Evolutionary conservation across 805 yeast genomes (phyloP).

Genomic region (Kuraishia ogatae): DNA sequence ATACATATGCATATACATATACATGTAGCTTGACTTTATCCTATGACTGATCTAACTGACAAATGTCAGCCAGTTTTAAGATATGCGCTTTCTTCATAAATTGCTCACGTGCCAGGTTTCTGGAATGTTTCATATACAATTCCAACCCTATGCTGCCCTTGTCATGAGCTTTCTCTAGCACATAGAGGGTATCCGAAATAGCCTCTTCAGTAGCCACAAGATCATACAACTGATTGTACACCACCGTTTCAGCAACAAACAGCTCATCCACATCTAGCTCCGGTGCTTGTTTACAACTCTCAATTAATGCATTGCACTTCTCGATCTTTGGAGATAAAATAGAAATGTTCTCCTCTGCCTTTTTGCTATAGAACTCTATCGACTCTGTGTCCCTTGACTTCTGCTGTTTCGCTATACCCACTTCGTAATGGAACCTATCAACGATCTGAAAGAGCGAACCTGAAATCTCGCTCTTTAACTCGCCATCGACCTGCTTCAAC

Average conservation of each 20-base stretch:
- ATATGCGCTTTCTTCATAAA: conserved; percentile 42
- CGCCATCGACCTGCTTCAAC: neutral
- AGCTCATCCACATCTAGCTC: conserved; percentile 32
- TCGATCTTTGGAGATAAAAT: conserved; percentile 14
- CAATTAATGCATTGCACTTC: conserved; percentile 19
- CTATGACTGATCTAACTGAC: conserved; percentile 8
- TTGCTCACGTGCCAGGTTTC: conserved; percentile 57
- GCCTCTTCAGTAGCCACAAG: conserved; percentile 61
- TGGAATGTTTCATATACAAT: conserved; percentile 30
- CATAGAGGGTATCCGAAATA: conserved; percentile 54
- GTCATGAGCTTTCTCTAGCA: conserved; percentile 49
- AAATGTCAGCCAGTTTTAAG: conserved; percentile 24
- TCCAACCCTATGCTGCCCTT: conserved; percentile 34
- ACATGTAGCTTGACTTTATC: neutral
- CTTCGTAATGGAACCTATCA: conserved; percentile 7
- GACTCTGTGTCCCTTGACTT: conserved; percentile 10
- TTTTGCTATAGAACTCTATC: conserved; percentile 8
- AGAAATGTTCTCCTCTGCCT: conserved; percentile 15
- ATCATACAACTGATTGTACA: conserved; percentile 53
- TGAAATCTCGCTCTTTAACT: neutral
- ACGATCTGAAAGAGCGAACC: neutral
- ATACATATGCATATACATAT: too few species aligned
- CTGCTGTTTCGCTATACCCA: conserved; percentile 11
- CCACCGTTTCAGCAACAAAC: conserved; percentile 42
- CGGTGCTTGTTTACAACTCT: conserved; percentile 16